Conservation (phyloP, 169 alveolate genomes). For the Plasmodium adleri region DNA sequence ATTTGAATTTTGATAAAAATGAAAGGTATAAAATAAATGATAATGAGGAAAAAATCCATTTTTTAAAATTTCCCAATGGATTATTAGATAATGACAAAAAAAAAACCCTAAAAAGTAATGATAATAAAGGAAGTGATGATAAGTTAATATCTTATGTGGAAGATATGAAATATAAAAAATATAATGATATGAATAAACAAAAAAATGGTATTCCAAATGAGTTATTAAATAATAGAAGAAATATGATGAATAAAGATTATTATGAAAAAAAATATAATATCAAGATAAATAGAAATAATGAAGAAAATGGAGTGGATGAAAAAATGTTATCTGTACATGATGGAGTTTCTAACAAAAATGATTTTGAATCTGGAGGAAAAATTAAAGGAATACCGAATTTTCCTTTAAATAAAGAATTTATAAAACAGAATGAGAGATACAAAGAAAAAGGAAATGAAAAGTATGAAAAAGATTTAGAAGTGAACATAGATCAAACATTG, state of each 20-base stretch:
- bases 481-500: slow-evolving; percentile 36
- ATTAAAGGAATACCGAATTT: neutral
- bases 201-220: neutral
- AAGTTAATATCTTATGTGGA: neutral
- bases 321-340: neutral
- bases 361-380: slow-evolving; percentile 4
- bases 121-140: neutral
- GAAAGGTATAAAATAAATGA: neutral
- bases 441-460: slow-evolving; percentile 4
- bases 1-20: slow-evolving; percentile 8
- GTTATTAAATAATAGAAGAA: neutral
- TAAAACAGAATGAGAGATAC: neutral
- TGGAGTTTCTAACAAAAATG: slow-evolving; percentile 4
- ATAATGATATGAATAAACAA: neutral
- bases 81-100: slow-evolving; percentile 7
- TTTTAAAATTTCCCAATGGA: neutral
- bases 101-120: slow-evolving; percentile 10
- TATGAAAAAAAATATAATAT: slow-evolving; percentile 19
- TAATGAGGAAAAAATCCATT: slow-evolving; percentile 6
- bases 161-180: too few relatives aligned
- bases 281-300: slow-evolving; percentile 9
- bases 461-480: slow-evolving; percentile 20
- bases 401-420: slow-evolving; percentile 1
- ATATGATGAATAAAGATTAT: slow-evolving; percentile 9
- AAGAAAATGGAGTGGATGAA: slow-evolving; percentile 3